Conservation (phyloP, 2,329 filamentous ascomycete genomes). For the Fusarium mangiferae region DNA sequence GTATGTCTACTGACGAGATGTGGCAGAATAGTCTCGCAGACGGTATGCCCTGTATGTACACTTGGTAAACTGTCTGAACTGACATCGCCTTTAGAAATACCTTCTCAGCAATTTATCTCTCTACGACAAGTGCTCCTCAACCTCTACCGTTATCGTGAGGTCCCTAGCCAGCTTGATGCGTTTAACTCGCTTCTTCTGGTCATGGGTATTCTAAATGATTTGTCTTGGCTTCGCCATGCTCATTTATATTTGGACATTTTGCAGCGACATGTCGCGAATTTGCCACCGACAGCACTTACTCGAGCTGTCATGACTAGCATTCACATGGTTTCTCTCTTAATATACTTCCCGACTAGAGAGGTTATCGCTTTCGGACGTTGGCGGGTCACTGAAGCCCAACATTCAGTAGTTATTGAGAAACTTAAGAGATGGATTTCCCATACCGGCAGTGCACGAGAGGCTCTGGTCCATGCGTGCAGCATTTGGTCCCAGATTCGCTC, state of each 20-base stretch:
- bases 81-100: background rate
- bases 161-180: background rate
- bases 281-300: background rate
- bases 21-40: background rate
- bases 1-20: background rate
- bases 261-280: background rate
- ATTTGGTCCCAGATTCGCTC: background rate
- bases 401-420: background rate
- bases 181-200: background rate
- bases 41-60: background rate
- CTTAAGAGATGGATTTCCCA: background rate
- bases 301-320: background rate
- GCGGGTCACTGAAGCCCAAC: background rate
- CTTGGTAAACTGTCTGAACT: background rate
- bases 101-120: background rate
- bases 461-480: background rate
- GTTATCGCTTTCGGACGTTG: background rate
- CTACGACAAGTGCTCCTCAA: background rate
- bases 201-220: background rate
- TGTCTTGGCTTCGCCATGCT: background rate
- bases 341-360: background rate
- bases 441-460: background rate
- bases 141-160: background rate
- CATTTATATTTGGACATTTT: background rate
- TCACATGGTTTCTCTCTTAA: background rate